Base-by-base conservation (phyloP, 768 basidiomycete species). In the Pisolithus tinctorius region DNA sequence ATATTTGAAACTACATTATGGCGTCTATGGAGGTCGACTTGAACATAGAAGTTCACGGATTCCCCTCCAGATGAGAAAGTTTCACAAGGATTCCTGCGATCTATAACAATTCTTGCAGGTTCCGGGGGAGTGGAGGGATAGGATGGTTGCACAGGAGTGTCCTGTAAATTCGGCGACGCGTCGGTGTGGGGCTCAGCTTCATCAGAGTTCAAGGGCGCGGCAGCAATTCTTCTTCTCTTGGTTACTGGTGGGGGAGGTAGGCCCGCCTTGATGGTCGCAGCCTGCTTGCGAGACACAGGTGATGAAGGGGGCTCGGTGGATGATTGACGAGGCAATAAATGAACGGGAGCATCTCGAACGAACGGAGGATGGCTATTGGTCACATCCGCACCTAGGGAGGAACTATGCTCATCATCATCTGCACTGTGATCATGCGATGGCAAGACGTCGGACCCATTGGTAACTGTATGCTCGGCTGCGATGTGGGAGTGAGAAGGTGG, bases 1-100 rank as follows among this genome's bases (percentile, higher is more conserved):
- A 89, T 82, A 7, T 71, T 66, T 42, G 69, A 69, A 23, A 83
- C 74, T 26, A 83, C 60, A 0, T 69, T 64, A 14, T 70, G 66
- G 23, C 86, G 74, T 46, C 79, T 77, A 41, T 74, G 73, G 1
- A 84, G 69, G 56, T 84, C 83, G n/a, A 87, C 70, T 60, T 86
- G 83, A 34, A 88, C 81, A 56, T 79, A 86, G 56, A 88, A 86
- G 11, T 68, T 62, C 43, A 82, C 58, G 0, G 75, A 68, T 47
- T 66, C 83, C 31, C 67, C 59, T 23, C 63, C 61, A 0, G 66
- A 65, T 23, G 60, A 63, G 51, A 86, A 85, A 23, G 84, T 60
- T 41, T 69, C 66, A 25, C 62, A 62, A 17, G 42, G 51, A 55
- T 49, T 59, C 45, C 55, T 64, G 31, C 9, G 55, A 29, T 51